Base-by-base conservation (phyloP, 2,329 filamentous ascomycete species). In the Colletotrichum graminicola region DNA sequence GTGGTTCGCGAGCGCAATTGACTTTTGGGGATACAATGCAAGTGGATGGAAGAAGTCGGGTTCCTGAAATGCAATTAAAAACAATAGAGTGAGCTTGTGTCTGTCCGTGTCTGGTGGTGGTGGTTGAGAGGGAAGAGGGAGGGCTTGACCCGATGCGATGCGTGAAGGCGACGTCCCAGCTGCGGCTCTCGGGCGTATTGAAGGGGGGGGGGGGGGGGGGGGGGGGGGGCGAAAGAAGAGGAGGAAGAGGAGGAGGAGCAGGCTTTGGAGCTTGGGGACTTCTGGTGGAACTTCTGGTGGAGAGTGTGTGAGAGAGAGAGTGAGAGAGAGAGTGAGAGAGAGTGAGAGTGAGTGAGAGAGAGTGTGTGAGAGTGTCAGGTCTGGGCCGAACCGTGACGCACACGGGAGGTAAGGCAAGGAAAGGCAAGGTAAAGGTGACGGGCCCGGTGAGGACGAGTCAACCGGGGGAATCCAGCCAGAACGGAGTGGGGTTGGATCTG, bases 321-420 rank as follows among this genome's bases (percentile, higher is more conserved):
- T 3, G 34, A 34, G 34, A 34, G 34, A 39, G 36, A 39, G 36
- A 12, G 8, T 12, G 36, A 12, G 10, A 39, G 41, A 21, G 16
- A 43, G 41, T 62, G 67, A 60, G 41, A 61, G 41, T 43, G n/a
- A 61, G 26, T 4, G 34, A 36, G 34, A 34, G 34, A 10, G 34
- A 2, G 34, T 34, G 34, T 10, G 34, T 34, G 5, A 10, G 34
- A 10, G 34, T 34, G 52, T 23, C 21, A 61, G 29, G 29, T 59
- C 66, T 65, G 66, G 61, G 47, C 49, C 60, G 41, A 51, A 59
- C 55, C 45, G 66, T 65, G 55, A 71, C 67, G 67, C 47, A 60
- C 41, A n/a, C 64, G 54, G 67, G 51, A 52, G 62, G 56, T 56
- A 39, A 63, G 54, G 56, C 36, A 52, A 47, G 39, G 55, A 7